Evolutionary conservation across 202 grass and related monocot species (phyloP).

Genomic region (Digitaria exilis): DNA sequence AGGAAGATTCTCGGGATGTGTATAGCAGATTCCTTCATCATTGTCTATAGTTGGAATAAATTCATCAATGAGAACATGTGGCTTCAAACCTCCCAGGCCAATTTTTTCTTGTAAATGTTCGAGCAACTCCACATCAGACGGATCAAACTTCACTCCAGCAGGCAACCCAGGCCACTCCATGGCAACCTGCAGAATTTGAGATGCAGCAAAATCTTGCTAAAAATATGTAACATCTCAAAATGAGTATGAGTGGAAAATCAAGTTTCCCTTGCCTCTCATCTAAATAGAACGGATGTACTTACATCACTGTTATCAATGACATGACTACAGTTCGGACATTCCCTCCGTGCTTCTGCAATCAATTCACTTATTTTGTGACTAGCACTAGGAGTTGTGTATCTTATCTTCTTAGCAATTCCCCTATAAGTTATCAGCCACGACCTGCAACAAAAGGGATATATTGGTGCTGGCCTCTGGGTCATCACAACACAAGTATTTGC

Average conservation of each 20-base stretch:
- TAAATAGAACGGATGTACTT: slow-evolving; percentile 44
- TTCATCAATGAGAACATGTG: slow-evolving; percentile 84
- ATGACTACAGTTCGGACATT: slow-evolving; percentile 88
- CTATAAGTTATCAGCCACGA: slow-evolving; percentile 80
- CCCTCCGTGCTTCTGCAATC: slow-evolving; percentile 61
- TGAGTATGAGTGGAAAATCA: slow-evolving; percentile 5
- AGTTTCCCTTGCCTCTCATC: background rate
- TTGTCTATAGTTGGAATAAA: slow-evolving; percentile 85
- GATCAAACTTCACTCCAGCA: slow-evolving; percentile 94
- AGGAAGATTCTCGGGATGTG: slow-evolving; percentile 89
- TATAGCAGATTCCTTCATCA: slow-evolving; percentile 83
- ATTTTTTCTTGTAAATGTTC: slow-evolving; percentile 80
- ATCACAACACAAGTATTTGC: background rate
- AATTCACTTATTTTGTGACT: slow-evolving; percentile 60
- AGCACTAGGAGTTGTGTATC: slow-evolving; percentile 41
- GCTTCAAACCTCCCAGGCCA: slow-evolving; percentile 51
- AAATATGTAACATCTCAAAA: background rate
- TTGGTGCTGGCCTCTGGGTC: background rate
- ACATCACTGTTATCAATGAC: slow-evolving; percentile 94
- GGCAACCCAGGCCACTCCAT: slow-evolving; percentile 80
- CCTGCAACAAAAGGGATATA: slow-evolving; percentile 46
- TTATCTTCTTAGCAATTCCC: slow-evolving; percentile 91
- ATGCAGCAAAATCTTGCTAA: slow-evolving; percentile 9
- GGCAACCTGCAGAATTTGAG: slow-evolving; percentile 57
- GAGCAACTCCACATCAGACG: slow-evolving; percentile 79